Percentiles rank a stretch among this genome's conserved stretches.
These are phyloP conservation scores for Ceratobasidium papillatum DNA, from an alignment of 1,284 basidiomycete species.

Conservation along the genomic window DNA sequence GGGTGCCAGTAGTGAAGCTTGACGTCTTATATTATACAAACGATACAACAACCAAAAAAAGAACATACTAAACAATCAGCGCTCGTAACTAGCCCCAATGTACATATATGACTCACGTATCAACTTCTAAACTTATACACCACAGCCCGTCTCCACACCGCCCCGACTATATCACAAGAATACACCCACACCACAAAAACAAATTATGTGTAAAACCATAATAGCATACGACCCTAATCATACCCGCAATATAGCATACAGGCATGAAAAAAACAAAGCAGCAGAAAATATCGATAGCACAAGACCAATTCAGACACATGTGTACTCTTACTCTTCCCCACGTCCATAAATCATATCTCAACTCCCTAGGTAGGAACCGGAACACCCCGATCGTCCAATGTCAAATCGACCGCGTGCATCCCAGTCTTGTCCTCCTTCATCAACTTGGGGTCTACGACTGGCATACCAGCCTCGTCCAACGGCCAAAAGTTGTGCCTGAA, in stretches of 20 bases:
- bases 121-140: neutral
- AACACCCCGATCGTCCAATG: constrained; percentile 19
- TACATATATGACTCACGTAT: neutral
- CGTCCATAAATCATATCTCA: neutral
- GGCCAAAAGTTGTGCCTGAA: constrained; percentile 82
- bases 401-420: constrained; percentile 20
- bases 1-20: too few relatives aligned
- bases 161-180: neutral
- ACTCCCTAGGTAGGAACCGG: constrained; percentile 1
- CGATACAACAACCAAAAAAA: too few relatives aligned
- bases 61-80: neutral
- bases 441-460: constrained; percentile 26
- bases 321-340: too few relatives aligned
- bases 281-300: neutral
- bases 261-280: neutral
- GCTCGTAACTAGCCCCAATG: too few relatives aligned
- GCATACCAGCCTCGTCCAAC: constrained; percentile 61
- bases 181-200: neutral
- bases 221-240: neutral
- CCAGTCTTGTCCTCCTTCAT: constrained; percentile 26
- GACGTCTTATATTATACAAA: too few relatives aligned
- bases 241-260: neutral
- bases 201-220: neutral
- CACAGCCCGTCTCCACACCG: neutral
- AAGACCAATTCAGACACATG: neutral